Evolutionary conservation across 345 rosid genomes (phyloP), one percentile per base, ranked within the genome.

Genomic region (Salix suchowensis): DNA sequence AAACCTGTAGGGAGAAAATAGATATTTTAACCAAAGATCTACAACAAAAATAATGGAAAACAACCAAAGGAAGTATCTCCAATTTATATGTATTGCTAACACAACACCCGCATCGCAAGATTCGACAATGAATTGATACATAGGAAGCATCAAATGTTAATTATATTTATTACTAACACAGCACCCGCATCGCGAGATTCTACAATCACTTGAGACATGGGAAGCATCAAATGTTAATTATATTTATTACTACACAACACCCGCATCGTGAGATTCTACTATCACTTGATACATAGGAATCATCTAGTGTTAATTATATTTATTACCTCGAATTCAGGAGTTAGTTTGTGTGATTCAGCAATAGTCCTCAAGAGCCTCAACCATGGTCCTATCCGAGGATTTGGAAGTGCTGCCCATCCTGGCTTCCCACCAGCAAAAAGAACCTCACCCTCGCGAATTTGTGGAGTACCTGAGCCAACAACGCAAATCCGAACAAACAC

Each of bases 261-360:
- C 37, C 37, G 37, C 37, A 46, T 11, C 15, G 52, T 4, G 16
- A 12, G 52, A 46, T 46, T 46, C 52, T 12, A 46, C 52, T 13
- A 46, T 46, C 37, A 40, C 12, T 40, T 7, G 44, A 5, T 40
- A 40, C 44, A 7, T 40, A 40, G 11, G 12, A 40, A 40, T 6
- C 44, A 40, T 40, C 44, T 0, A 46, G 15, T 46, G 52, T 46
- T 13, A 12, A 46, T 46, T 46, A 13, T 5, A 50, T 6, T 50
- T 16, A 15, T 15, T n/a, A 90, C 98, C 96, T 95, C 98, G 84
- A 95, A 95, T 78, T 95, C 98, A 82, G 97, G 97, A 84, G 91
- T 88, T 79, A 93, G 85, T 84, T 87, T 77, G 77, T 81, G 94
- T 82, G 94, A 87, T 8, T 80, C 78, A 3, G 97, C 98, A 72